These are phyloP conservation scores for Globisporangium echinulatum DNA, from an alignment of 352 stramenopile species.

Conservation along the genomic window DNA sequence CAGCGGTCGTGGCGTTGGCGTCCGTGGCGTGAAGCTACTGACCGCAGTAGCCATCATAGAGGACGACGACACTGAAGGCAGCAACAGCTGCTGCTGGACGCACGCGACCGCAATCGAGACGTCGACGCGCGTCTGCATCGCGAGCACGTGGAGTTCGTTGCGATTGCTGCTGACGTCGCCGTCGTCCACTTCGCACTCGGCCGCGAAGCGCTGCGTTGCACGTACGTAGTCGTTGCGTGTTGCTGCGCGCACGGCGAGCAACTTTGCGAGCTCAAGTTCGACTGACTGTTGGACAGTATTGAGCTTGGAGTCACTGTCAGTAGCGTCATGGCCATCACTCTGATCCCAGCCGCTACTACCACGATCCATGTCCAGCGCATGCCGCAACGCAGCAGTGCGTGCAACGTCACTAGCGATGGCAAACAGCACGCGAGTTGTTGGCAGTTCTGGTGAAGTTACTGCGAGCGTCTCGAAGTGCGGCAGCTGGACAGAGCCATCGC, in stretches of 20 bases:
- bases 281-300: conserved; percentile 1
- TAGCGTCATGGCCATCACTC: too few relatives aligned
- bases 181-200: conserved; percentile 9
- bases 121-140: conserved; percentile 19
- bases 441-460: too few relatives aligned
- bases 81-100: conserved; percentile 1
- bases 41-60: neutral
- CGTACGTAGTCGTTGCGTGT: conserved; percentile 18
- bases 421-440: too few relatives aligned
- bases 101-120: conserved; percentile 1
- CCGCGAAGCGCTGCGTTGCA: conserved; percentile 16
- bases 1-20: conserved; percentile 15
- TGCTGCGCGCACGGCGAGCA: conserved; percentile 20
- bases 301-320: too few relatives aligned
- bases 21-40: conserved; percentile 13
- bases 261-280: conserved; percentile 15
- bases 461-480: neutral
- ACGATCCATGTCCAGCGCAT: too few relatives aligned
- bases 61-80: neutral
- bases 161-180: neutral
- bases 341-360: too few relatives aligned
- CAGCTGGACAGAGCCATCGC: neutral
- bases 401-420: too few relatives aligned
- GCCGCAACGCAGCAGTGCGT: too few relatives aligned
- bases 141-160: conserved; percentile 2